A percentile compares a stretch with the other conserved stretches of the same genome.
These are phyloP conservation scores for Elongisporangium prolatum DNA, from an alignment of 352 stramenopile genomes.

Conservation along the genomic window DNA sequence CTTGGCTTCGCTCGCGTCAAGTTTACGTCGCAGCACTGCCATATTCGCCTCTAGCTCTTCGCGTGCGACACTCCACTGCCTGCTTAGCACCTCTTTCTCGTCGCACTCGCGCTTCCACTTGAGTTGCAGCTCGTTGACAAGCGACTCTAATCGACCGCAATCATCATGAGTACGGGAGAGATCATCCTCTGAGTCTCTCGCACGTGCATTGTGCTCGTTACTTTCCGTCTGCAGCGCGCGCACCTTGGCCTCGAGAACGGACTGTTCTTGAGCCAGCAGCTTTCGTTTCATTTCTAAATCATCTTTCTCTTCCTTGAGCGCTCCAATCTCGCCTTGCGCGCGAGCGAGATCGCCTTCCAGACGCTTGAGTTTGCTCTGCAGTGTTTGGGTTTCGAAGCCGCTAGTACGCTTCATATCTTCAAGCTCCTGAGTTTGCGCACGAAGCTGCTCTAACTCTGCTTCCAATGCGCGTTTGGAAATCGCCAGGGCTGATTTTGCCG, in stretches of 20 bases:
- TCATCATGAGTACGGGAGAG: conserved; percentile 5
- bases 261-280: conserved; percentile 17
- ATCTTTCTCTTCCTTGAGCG: conserved; percentile 21
- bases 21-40: conserved; percentile 8
- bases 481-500: conserved; percentile 12
- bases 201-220: conserved; percentile 14
- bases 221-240: conserved; percentile 25
- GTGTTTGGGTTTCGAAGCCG: conserved; percentile 19
- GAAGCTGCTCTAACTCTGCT: conserved; percentile 15
- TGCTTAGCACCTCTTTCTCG: conserved; percentile 10
- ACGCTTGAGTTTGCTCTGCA: conserved; percentile 25
- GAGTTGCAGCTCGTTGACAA: conserved; percentile 7
- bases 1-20: conserved; percentile 15
- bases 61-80: conserved; percentile 8
- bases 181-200: conserved; percentile 22
- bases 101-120: conserved; percentile 13
- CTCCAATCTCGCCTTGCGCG: conserved; percentile 15
- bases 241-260: conserved; percentile 19
- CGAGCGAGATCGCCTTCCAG: conserved; percentile 26
- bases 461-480: conserved; percentile 24
- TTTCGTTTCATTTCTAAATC: conserved; percentile 12
- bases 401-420: conserved; percentile 14
- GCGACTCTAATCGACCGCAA: conserved; percentile 15
- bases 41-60: conserved; percentile 12
- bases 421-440: conserved; percentile 12